Conservation (phyloP, 2,329 filamentous ascomycete species). For the Arthrobotrys musiformis region DNA sequence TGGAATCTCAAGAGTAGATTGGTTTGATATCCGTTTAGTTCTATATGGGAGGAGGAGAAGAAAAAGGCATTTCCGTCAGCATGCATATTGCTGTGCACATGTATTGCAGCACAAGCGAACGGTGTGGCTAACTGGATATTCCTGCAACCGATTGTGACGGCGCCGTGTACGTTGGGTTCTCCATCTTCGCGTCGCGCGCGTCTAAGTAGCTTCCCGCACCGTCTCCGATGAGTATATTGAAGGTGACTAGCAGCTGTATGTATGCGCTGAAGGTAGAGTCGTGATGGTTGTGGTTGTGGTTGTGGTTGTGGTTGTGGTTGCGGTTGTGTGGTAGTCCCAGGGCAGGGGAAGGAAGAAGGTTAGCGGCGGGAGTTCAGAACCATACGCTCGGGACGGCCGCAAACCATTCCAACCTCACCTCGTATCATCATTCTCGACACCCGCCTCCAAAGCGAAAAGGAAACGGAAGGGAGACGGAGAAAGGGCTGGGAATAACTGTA, state of each 20-base stretch:
- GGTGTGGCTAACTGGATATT: conserved; percentile 50
- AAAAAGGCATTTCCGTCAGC: conserved; percentile 59
- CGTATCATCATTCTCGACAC: not conserved
- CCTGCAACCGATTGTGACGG: conserved; percentile 51
- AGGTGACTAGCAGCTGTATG: not conserved
- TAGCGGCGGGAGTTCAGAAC: not conserved
- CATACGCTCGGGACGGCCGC: not conserved
- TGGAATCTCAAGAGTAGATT: conserved; percentile 64
- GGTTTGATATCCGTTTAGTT: conserved; percentile 41
- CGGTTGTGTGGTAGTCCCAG: no score
- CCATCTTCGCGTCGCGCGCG: conserved; percentile 51
- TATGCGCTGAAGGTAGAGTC: not conserved
- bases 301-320: not conserved
- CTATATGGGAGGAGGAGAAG: not conserved
- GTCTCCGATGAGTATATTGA: not conserved
- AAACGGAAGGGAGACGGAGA: not conserved
- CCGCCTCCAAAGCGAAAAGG: not conserved
- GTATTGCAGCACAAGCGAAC: not conserved
- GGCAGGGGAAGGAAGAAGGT: conserved; percentile 16
- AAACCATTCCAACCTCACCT: conserved; percentile 1
- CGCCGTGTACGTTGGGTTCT: conserved; percentile 40
- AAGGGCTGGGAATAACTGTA: not conserved
- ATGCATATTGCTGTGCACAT: conserved; percentile 59
- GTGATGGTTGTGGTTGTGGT: not conserved
- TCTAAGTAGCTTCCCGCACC: not conserved